Conservation (phyloP, 805 yeast species). For the Candida manassasensis region DNA sequence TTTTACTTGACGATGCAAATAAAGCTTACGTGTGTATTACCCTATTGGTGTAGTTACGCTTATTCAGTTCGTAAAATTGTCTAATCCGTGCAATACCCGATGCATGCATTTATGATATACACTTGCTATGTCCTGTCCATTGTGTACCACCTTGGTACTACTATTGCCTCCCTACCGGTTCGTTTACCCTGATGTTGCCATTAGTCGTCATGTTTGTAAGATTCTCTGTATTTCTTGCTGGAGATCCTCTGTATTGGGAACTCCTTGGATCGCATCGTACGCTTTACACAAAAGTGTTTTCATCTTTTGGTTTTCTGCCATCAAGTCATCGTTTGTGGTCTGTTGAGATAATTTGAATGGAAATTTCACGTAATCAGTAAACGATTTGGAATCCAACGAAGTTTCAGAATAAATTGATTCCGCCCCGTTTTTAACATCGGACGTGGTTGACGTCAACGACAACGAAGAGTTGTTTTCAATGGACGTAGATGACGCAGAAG, state of each 20-base stretch:
- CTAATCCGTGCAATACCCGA: no score
- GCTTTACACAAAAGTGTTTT: constrained; percentile 25
- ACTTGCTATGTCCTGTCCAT: no score
- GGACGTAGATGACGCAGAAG: constrained; percentile 1
- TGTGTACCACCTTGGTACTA: no score
- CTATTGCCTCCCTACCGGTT: no score
- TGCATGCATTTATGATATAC: no score
- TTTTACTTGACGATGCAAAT: no score
- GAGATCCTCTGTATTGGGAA: constrained; percentile 2
- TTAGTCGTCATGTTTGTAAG: background rate
- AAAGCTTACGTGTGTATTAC: no score
- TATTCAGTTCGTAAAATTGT: no score
- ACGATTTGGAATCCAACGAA: constrained; percentile 11
- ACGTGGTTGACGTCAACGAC: constrained; percentile 3
- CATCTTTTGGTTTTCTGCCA: constrained; percentile 24
- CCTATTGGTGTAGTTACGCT: no score
- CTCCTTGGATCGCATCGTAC: constrained; percentile 15
- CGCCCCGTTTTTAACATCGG: constrained; percentile 8
- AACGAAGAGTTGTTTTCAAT: background rate
- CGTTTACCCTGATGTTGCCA: no score
- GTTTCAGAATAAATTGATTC: constrained; percentile 29
- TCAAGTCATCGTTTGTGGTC: constrained; percentile 6
- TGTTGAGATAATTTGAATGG: background rate
- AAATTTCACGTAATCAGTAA: constrained; percentile 19
- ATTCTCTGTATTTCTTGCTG: constrained; percentile 2